Evolutionary conservation across 768 basidiomycete genomes (phyloP).

Genomic region (Suillus hirtellus): DNA sequence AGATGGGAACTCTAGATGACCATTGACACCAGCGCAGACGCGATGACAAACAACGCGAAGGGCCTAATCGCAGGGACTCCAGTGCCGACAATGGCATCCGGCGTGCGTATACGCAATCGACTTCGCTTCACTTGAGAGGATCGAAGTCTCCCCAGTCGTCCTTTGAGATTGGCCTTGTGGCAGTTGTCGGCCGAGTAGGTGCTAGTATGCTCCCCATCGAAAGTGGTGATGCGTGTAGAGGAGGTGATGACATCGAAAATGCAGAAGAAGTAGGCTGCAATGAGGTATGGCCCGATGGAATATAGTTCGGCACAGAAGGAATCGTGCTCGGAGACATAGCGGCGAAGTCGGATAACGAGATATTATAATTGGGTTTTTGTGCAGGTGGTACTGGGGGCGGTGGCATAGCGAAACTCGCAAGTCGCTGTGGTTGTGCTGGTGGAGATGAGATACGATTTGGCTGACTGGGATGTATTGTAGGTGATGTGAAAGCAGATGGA

Average conservation of each 20-base stretch:
- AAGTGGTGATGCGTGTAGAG: slow-evolving; percentile 31
- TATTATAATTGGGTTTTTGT: slow-evolving; percentile 60
- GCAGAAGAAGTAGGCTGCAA: slow-evolving; percentile 21
- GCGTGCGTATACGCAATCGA: not conserved
- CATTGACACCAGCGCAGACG: not conserved
- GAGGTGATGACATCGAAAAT: slow-evolving; percentile 31
- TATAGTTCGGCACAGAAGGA: slow-evolving; percentile 18
- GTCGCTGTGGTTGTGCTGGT: slow-evolving; percentile 22
- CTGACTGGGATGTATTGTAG: slow-evolving; percentile 25
- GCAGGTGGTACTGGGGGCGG: slow-evolving; percentile 13
- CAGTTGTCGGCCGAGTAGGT: slow-evolving; percentile 44
- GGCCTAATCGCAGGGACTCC: not conserved
- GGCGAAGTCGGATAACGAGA: slow-evolving; percentile 40
- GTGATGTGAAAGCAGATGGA: slow-evolving; percentile 25
- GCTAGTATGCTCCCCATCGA: slow-evolving; percentile 54
- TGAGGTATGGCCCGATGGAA: slow-evolving; percentile 18
- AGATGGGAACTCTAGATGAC: not conserved
- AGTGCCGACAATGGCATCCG: too few species aligned
- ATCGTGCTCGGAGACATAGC: slow-evolving; percentile 20
- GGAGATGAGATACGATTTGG: slow-evolving; percentile 22
- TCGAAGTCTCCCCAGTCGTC: slow-evolving; percentile 84
- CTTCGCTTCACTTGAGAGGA: slow-evolving; percentile 41
- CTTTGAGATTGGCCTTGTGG: slow-evolving; percentile 54
- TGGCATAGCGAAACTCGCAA: slow-evolving; percentile 15
- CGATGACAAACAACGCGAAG: not conserved